Base-by-base conservation (phyloP, 441 rosid species). In the Corymbia citriodora region DNA sequence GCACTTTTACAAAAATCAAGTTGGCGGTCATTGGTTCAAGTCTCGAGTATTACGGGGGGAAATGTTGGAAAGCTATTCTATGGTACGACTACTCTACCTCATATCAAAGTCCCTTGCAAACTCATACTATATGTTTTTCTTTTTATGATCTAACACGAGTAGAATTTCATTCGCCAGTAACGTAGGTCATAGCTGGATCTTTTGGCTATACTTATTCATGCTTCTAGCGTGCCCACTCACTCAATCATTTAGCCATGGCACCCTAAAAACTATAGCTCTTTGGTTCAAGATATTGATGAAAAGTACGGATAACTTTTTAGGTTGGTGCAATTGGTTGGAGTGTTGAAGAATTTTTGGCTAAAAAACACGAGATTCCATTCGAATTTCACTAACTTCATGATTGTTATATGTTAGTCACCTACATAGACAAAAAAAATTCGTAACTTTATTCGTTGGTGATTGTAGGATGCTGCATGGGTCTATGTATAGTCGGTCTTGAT, bases 221-320 rank as follows among this genome's bases (percentile, higher is more conserved):
- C 74, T 65, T 65, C 74, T 65, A 15, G 36, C 36, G 2, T 65
- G 72, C 19, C 16, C 19, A 8, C 74, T 65, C 72, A 15, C 72
- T 65, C 10, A n/a, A 65, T 29, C n/a, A 14, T 65, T 65, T 65
- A 36, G 74, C 70, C 0, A 61, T 61, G 6, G 31, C n/a, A 29
- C 70, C 31, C 33, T 12, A 61, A 16, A 61, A 61, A 61, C 2
- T 61, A 7, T 27, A 61, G 9, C 31, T 29, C 70, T 27, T 29
- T 61, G 70, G 33, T 61, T 29, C 29, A 61, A 27, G 33, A 31
- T 29, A 61, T 29, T 6, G 33, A 61, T 27, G 70, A 61, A 61
- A 29, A 61, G 70, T 6, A 61, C 29, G 8, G 5, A 3, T 3
- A 29, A 29, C 31, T 49, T 53, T 45, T 55, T 1, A 0, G 55